Evolutionary conservation across 2,329 filamentous ascomycete genomes (phyloP).

Genomic region (Volutella citrinella): DNA sequence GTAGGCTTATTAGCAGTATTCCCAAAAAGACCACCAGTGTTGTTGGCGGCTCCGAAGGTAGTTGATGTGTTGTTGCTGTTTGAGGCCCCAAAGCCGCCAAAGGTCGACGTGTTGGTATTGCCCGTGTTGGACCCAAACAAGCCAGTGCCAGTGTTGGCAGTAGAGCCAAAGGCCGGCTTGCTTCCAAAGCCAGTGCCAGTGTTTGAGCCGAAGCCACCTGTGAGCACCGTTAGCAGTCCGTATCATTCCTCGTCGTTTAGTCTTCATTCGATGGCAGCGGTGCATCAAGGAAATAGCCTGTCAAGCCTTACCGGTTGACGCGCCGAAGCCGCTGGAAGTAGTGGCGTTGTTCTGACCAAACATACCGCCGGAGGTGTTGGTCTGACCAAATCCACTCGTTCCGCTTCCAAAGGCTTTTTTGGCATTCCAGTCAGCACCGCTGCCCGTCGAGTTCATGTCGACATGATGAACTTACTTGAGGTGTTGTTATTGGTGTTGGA

Average conservation of each 20-base stretch:
- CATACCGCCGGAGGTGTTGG: constrained; percentile 32
- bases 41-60: constrained; percentile 38
- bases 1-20: constrained; percentile 36
- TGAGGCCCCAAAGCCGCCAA: constrained; percentile 40
- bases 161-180: constrained; percentile 53
- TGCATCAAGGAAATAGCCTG: no score
- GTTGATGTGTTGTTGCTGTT: constrained; percentile 33
- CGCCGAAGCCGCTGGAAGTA: constrained; percentile 34
- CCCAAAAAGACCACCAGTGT: constrained; percentile 50
- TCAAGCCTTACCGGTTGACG: constrained; percentile 33
- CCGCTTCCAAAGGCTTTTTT: constrained; percentile 32
- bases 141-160: constrained; percentile 39
- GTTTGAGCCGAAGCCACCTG: constrained; percentile 36
- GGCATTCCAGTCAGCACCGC: constrained; percentile 25
- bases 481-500: constrained; percentile 36
- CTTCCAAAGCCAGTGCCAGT: constrained; percentile 37
- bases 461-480: constrained; percentile 48
- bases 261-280: constrained; percentile 19
- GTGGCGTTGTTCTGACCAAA: constrained; percentile 42
- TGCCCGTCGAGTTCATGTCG: constrained; percentile 14
- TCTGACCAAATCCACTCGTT: constrained; percentile 43
- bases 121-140: constrained; percentile 44
- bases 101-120: constrained; percentile 35
- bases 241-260: no score
- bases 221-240: constrained; percentile 21